A percentile compares a stretch with the other conserved stretches of the same genome.
Evolutionary conservation across 805 yeast species (phyloP).

Genomic region (Saccharomycopsis fodiens): DNA sequence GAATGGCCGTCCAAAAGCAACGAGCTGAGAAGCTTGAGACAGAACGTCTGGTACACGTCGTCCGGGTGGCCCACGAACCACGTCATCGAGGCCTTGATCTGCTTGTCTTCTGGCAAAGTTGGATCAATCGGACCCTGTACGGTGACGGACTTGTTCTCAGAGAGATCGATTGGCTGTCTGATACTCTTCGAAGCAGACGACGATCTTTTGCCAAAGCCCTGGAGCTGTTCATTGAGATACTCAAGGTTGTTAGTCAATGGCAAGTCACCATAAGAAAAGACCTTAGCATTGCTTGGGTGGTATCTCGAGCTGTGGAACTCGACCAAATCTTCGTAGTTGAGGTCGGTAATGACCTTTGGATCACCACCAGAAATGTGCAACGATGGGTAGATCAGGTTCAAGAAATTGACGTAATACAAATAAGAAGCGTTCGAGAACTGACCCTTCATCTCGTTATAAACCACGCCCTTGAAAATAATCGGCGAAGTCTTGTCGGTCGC

Average conservation of each 20-base stretch:
- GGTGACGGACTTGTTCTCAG: constrained; percentile 28
- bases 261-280: constrained; percentile 82
- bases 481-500: constrained; percentile 52
- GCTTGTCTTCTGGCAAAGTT: constrained; percentile 55
- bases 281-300: constrained; percentile 84
- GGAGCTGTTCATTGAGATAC: constrained; percentile 44
- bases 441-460: constrained; percentile 97
- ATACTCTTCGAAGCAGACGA: constrained; percentile 27
- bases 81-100: constrained; percentile 73
- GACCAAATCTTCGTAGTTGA: constrained; percentile 66
- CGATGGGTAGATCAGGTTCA: constrained; percentile 76
- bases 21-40: constrained; percentile 61
- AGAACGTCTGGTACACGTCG: constrained; percentile 61
- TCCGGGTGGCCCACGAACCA: constrained; percentile 79
- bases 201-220: constrained; percentile 44
- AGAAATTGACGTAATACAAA: constrained; percentile 75
- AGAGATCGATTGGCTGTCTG: constrained; percentile 39
- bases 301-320: constrained; percentile 71
- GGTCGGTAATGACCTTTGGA: constrained; percentile 68
- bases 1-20: constrained; percentile 86
- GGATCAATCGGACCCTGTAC: constrained; percentile 80
- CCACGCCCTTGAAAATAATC: constrained; percentile 85
- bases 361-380: constrained; percentile 92
- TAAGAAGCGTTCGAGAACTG: constrained; percentile 87
- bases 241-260: constrained; percentile 54